Conservation (phyloP, 805 yeast genomes). For the Starmerella floricola region DNA sequence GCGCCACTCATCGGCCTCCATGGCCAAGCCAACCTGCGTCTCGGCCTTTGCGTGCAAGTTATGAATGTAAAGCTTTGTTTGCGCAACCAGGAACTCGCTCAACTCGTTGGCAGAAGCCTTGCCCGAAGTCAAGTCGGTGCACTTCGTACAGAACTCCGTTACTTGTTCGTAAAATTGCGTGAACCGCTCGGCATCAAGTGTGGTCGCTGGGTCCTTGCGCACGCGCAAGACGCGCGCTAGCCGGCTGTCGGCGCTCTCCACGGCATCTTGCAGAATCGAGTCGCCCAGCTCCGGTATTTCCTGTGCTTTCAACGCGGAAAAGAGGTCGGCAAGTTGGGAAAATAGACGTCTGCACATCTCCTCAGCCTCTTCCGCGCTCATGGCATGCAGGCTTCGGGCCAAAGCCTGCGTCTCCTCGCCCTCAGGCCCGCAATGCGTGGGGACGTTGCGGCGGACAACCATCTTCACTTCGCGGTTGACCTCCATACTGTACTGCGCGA, state of each 20-base stretch:
- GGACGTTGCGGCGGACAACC: conserved; percentile 54
- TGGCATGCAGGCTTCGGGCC: conserved; percentile 43
- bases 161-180: conserved; percentile 53
- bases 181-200: conserved; percentile 47
- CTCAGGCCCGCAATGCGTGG: not conserved
- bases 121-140: conserved; percentile 45
- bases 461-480: conserved; percentile 61
- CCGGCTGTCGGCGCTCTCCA: conserved; percentile 57
- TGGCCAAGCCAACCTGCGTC: conserved; percentile 35
- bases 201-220: conserved; percentile 57
- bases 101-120: conserved; percentile 39
- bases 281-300: conserved; percentile 54
- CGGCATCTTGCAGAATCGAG: conserved; percentile 43
- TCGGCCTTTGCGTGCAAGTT: conserved; percentile 44
- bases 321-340: not conserved
- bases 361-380: conserved; percentile 67
- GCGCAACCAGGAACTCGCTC: conserved; percentile 54
- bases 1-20: conserved; percentile 70
- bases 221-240: conserved; percentile 67
- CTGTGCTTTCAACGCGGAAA: conserved; percentile 28
- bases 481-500: conserved; percentile 51
- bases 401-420: conserved; percentile 14
- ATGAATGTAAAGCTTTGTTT: conserved; percentile 46
- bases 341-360: conserved; percentile 39
- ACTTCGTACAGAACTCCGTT: conserved; percentile 61